Conservation (phyloP, 352 stramenopile species). For the Peronospora farinosa region DNA sequence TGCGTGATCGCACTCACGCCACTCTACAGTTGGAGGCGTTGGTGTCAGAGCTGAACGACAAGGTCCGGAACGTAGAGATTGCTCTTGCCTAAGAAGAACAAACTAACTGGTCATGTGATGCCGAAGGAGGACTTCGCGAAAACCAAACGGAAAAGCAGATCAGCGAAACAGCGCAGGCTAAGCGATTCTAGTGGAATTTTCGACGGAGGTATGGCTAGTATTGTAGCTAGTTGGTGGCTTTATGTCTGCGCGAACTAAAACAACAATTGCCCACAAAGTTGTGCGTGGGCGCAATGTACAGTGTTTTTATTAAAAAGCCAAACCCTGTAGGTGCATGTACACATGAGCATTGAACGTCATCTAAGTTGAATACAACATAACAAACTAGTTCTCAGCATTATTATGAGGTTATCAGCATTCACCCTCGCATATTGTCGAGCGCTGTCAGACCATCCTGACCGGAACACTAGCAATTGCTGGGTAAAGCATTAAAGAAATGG, state of each 20-base stretch:
- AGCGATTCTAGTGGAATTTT: conserved; percentile 5
- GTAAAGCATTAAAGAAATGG: conserved; percentile 77
- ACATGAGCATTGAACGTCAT: conserved; percentile 10
- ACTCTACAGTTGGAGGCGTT: conserved; percentile 54
- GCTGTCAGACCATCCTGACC: neutral
- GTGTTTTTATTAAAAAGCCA: conserved; percentile 20
- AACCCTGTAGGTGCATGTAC: conserved; percentile 7
- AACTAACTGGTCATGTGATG: neutral
- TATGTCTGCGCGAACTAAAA: conserved; percentile 28
- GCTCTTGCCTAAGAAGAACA: conserved; percentile 35
- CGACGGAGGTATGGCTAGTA: conserved; percentile 1
- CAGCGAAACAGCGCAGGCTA: conserved; percentile 14
- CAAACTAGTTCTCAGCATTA: conserved; percentile 3
- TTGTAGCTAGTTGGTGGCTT: conserved; percentile 23
- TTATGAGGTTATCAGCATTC: conserved; percentile 5
- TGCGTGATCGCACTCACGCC: conserved; percentile 57
- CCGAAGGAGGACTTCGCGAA: neutral
- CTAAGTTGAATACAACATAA: conserved; percentile 3
- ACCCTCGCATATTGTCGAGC: neutral
- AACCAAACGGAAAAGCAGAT: conserved; percentile 25
- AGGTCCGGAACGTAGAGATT: conserved; percentile 56
- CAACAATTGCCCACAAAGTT: conserved; percentile 23
- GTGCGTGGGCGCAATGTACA: conserved; percentile 29
- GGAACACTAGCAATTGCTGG: conserved; percentile 39
- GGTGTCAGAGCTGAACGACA: conserved; percentile 62